phyloP scores from a whole-genome alignment of 768 basidiomycete species.

The Suillus subalutaceus region DNA sequence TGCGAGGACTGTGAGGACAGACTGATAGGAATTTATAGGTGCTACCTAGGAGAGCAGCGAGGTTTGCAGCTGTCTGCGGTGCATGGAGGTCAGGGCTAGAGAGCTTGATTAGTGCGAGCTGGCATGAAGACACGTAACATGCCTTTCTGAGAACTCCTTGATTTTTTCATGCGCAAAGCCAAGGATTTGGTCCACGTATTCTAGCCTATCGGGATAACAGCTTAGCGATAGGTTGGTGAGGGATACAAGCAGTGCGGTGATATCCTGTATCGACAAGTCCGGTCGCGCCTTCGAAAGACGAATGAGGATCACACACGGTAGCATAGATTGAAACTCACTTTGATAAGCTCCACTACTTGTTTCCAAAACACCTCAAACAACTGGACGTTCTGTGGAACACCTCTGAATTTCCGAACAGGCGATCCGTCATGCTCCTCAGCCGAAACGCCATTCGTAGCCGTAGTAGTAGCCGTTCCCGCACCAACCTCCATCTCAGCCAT shows the following conservation, averaged over 20 bases:
- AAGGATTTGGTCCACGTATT: constrained; percentile 96
- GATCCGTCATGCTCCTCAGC: constrained; percentile 49
- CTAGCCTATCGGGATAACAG: constrained; percentile 95
- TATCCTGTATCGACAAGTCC: constrained; percentile 95
- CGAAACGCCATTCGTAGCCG: constrained; percentile 22
- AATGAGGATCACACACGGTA: constrained; percentile 11
- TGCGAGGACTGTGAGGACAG: constrained; percentile 95
- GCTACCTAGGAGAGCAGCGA: constrained; percentile 90
- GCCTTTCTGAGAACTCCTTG: constrained; percentile 84
- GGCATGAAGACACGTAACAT: constrained; percentile 15
- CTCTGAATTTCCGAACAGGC: constrained; percentile 83
- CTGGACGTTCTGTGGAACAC: constrained; percentile 92
- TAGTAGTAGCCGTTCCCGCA: constrained; percentile 5
- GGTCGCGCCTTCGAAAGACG: constrained; percentile 75
- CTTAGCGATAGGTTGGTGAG: constrained; percentile 93
- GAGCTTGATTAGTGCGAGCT: constrained; percentile 3
- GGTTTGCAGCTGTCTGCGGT: constrained; percentile 84
- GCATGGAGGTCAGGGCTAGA: constrained; percentile 85
- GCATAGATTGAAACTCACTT: constrained; percentile 51
- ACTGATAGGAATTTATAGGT: constrained; percentile 95
- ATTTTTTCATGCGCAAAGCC: constrained; percentile 88
- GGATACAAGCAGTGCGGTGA: constrained; percentile 94
- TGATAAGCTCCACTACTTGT: constrained; percentile 97
- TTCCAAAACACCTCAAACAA: constrained; percentile 99
- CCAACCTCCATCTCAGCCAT: constrained; percentile 7